These are phyloP conservation scores for Exophiala sideris DNA, from an alignment of 2,329 filamentous ascomycete genomes.

Conservation along the genomic window DNA sequence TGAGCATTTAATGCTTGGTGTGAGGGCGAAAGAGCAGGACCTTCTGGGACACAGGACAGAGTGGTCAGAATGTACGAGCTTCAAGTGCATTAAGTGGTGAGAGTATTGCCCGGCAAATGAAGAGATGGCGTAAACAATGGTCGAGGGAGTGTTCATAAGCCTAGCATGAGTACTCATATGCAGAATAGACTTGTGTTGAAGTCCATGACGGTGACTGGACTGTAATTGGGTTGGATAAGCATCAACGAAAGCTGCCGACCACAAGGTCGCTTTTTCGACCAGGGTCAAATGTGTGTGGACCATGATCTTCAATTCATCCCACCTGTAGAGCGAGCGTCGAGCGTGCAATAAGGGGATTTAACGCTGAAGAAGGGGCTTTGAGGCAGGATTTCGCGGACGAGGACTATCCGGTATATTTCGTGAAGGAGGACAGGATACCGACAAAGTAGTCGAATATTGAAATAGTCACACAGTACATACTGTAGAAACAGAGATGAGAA, in stretches of 20 bases:
- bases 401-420: not conserved
- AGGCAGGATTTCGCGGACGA: not conserved
- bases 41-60: not conserved
- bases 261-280: not conserved
- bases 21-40: not conserved
- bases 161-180: not conserved
- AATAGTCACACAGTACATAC: not conserved
- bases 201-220: not conserved
- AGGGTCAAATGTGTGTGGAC: too few relatives aligned
- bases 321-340: too few relatives aligned
- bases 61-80: not conserved
- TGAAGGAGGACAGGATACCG: not conserved
- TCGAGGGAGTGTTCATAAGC: not conserved
- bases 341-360: too few relatives aligned
- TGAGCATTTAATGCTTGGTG: not conserved
- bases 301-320: too few relatives aligned
- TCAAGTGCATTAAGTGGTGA: not conserved
- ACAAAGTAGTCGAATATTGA: too few relatives aligned
- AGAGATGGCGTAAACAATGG: not conserved
- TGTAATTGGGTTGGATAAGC: not conserved
- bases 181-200: not conserved
- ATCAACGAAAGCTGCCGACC: not conserved
- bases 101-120: not conserved
- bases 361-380: not conserved
- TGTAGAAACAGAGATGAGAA: not conserved